Conservation (phyloP, 164 flowering plant genomes). For the Chimonanthus praecox region DNA sequence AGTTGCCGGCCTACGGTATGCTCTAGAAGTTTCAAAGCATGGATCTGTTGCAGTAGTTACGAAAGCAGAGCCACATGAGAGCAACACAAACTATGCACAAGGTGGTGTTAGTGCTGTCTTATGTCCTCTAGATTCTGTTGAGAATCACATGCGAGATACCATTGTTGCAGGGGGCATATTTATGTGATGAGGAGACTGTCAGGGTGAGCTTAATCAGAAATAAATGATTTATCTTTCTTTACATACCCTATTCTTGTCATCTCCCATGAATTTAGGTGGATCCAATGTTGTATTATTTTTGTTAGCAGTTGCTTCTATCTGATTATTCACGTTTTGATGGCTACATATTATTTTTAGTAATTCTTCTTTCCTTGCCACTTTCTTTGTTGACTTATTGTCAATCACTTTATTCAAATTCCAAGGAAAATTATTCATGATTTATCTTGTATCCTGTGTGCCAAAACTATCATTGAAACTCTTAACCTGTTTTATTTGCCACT, state of each 20-base stretch:
- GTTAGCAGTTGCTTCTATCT: too few species aligned
- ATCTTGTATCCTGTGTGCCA: too few species aligned
- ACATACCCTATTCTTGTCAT: neutral
- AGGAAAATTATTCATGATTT: too few species aligned
- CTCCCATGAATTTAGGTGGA: neutral
- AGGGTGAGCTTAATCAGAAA: constrained; percentile 39
- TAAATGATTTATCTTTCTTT: neutral
- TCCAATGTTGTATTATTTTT: neutral
- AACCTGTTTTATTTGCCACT: too few species aligned
- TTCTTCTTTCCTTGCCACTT: neutral
- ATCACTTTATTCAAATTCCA: too few species aligned
- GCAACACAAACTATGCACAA: constrained; percentile 98
- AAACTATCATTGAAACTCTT: too few species aligned
- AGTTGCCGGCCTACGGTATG: constrained; percentile 93
- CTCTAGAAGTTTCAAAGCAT: constrained; percentile 88
- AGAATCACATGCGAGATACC: constrained; percentile 89
- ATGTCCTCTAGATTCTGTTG: constrained; percentile 85
- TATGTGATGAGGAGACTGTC: constrained; percentile 97
- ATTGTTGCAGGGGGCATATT: constrained; percentile 97
- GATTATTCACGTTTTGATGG: neutral
- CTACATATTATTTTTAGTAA: neutral
- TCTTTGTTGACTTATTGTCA: neutral
- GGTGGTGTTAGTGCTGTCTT: constrained; percentile 98
- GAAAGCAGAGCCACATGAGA: constrained; percentile 92
- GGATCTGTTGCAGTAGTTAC: constrained; percentile 97